Conservation (phyloP, 148 eudicot genomes). For the Chenopodium formosanum region DNA sequence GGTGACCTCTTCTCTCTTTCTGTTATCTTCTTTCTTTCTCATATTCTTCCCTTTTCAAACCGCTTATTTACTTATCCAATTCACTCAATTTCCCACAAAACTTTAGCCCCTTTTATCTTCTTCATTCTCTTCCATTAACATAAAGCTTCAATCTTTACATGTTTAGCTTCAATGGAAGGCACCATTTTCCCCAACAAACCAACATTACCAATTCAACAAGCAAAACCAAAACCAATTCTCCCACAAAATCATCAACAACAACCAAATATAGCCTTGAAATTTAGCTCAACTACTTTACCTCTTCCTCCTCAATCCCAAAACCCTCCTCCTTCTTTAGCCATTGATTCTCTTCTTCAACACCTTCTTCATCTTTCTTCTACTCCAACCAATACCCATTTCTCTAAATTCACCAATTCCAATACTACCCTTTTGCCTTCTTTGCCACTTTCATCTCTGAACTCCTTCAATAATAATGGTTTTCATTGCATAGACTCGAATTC, state of each 20-base stretch:
- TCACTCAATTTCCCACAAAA: slow-evolving; percentile 8
- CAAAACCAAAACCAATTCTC: slow-evolving; percentile 45
- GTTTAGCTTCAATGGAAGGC: slow-evolving; percentile 56
- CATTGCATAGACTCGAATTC: slow-evolving; percentile 20
- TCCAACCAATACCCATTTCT: slow-evolving; percentile 35
- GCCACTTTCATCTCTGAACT: slow-evolving; percentile 29
- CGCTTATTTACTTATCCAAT: slow-evolving; percentile 11
- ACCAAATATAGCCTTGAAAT: slow-evolving; percentile 43
- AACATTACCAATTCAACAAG: slow-evolving; percentile 47
- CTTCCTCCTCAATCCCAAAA: slow-evolving; percentile 46
- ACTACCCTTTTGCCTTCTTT: slow-evolving; percentile 39
- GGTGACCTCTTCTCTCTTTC: background rate
- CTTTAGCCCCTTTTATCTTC: background rate
- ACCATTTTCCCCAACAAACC: slow-evolving; percentile 66
- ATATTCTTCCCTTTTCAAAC: background rate
- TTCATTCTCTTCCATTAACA: background rate
- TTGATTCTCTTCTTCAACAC: slow-evolving; percentile 71
- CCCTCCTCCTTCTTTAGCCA: slow-evolving; percentile 46
- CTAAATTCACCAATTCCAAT: slow-evolving; percentile 34
- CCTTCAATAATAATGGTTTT: slow-evolving; percentile 24
- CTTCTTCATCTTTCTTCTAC: slow-evolving; percentile 63
- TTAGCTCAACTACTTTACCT: slow-evolving; percentile 52
- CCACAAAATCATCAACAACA: slow-evolving; percentile 2
- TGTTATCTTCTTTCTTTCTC: background rate
- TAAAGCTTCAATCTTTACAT: slow-evolving; percentile 17